These are phyloP conservation scores for Auricularia auricula-judae DNA, from an alignment of 768 basidiomycete species.

Conservation along the genomic window DNA sequence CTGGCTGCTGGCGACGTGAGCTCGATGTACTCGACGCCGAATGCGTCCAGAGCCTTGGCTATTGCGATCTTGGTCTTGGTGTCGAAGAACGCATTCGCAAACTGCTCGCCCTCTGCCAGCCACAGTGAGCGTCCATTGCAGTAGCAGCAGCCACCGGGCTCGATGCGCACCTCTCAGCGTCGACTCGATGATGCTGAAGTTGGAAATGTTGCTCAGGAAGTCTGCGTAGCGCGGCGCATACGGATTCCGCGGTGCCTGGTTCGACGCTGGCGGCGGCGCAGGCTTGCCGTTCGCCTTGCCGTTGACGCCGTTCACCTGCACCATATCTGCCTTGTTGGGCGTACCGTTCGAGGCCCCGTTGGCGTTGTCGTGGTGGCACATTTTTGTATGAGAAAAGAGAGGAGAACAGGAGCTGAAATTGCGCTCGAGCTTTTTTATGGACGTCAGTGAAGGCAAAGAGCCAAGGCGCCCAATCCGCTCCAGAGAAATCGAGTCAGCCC, in stretches of 20 bases:
- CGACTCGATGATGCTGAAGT: conserved; percentile 95
- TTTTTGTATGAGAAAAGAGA: conserved; percentile 12
- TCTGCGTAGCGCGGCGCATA: conserved; percentile 88
- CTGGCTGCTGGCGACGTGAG: conserved; percentile 97
- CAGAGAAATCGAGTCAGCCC: too few relatives aligned
- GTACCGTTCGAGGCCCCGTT: conserved; percentile 33
- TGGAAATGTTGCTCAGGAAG: conserved; percentile 84
- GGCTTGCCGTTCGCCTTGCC: conserved; percentile 22
- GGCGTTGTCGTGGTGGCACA: conserved; percentile 54
- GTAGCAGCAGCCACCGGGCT: background rate
- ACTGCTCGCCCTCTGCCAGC: conserved; percentile 86
- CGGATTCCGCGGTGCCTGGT: conserved; percentile 47
- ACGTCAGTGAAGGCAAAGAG: too few relatives aligned
- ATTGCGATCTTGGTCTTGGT: conserved; percentile 99
- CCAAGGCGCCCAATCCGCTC: too few relatives aligned
- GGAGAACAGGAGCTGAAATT: too few relatives aligned
- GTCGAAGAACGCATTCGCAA: conserved; percentile 99
- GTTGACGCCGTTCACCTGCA: conserved; percentile 43
- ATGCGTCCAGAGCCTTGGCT: conserved; percentile 94
- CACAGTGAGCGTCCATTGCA: background rate
- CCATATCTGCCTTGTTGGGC: conserved; percentile 42
- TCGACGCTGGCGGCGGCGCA: conserved; percentile 9
- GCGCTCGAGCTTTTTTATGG: too few relatives aligned
- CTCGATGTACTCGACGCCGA: conserved; percentile 99
- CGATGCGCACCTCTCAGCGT: conserved; percentile 70